These are phyloP conservation scores for Fibroporia radiculosa DNA, from an alignment of 768 basidiomycete species.

Conservation along the genomic window DNA sequence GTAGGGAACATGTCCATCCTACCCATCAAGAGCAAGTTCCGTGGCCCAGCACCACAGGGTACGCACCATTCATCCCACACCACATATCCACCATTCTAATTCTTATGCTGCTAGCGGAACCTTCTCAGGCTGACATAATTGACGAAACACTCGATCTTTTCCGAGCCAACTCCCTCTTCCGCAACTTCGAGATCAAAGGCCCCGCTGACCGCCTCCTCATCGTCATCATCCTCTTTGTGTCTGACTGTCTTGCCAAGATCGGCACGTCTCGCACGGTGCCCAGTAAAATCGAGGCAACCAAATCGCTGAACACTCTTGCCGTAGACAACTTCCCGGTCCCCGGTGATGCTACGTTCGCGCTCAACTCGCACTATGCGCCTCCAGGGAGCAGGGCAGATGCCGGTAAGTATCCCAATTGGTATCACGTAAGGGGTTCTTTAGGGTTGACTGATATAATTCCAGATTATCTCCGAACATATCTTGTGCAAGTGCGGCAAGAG, in stretches of 20 bases:
- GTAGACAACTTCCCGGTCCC: slow-evolving; percentile 93
- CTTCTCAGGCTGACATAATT: slow-evolving; percentile 76
- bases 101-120: slow-evolving; percentile 51
- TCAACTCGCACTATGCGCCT: slow-evolving; percentile 87
- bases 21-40: slow-evolving; percentile 85
- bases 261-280: slow-evolving; percentile 62
- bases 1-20: slow-evolving; percentile 88
- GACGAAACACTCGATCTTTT: slow-evolving; percentile 96
- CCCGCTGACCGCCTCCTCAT: slow-evolving; percentile 94
- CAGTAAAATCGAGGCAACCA: slow-evolving; percentile 78
- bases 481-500: slow-evolving; percentile 91
- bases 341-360: slow-evolving; percentile 89
- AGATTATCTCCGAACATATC: slow-evolving; percentile 89
- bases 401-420: slow-evolving; percentile 45
- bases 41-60: slow-evolving; percentile 88
- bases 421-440: background rate
- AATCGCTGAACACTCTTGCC: slow-evolving; percentile 83
- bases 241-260: slow-evolving; percentile 92
- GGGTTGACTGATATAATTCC: slow-evolving; percentile 1
- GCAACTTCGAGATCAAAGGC: slow-evolving; percentile 99
- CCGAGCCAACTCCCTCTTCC: slow-evolving; percentile 97
- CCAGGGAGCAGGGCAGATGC: slow-evolving; percentile 72
- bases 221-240: slow-evolving; percentile 95
- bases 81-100: slow-evolving; percentile 7
- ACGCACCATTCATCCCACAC: slow-evolving; percentile 16